Evolutionary conservation across 2,329 filamentous ascomycete genomes (phyloP).

Genomic region (Exophiala phaeomuriformis): DNA sequence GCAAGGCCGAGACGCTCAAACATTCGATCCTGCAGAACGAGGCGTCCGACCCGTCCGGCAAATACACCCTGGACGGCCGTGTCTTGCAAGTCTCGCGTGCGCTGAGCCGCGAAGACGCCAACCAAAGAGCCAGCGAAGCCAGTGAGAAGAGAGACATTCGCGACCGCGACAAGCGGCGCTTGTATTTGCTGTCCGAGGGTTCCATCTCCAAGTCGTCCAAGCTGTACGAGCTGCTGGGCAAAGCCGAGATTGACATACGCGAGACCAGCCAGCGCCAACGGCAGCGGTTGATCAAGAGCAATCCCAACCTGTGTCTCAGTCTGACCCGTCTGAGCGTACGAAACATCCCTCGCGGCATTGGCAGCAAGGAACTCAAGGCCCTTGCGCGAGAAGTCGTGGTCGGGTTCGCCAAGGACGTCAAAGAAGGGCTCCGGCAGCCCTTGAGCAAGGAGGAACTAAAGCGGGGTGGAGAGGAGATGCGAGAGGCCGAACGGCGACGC

Average conservation of each 20-base stretch:
- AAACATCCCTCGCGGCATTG: conserved; percentile 78
- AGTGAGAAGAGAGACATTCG: conserved; percentile 51
- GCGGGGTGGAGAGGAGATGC: conserved; percentile 72
- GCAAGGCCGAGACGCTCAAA: conserved; percentile 46
- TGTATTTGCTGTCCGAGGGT: conserved; percentile 84
- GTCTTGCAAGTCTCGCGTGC: conserved; percentile 77
- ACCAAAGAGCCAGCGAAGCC: conserved; percentile 64
- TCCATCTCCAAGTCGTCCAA: conserved; percentile 69
- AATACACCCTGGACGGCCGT: conserved; percentile 84
- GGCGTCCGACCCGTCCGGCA: conserved; percentile 68
- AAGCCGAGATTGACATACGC: conserved; percentile 76
- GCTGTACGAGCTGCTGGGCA: conserved; percentile 67
- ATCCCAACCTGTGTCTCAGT: conserved; percentile 80
- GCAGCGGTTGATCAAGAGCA: conserved; percentile 81
- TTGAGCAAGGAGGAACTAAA: conserved; percentile 84
- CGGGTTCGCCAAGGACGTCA: conserved; percentile 86
- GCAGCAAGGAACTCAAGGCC: conserved; percentile 81
- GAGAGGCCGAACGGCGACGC: conserved; percentile 68
- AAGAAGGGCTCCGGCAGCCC: conserved; percentile 63
- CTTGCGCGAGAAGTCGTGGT: conserved; percentile 88
- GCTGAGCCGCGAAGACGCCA: conserved; percentile 74
- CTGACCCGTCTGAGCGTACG: conserved; percentile 84
- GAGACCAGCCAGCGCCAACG: conserved; percentile 81
- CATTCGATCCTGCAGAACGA: conserved; percentile 86
- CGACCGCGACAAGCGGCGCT: conserved; percentile 80